These are phyloP conservation scores for Penicillium samsonianum DNA, from an alignment of 495 filamentous ascomycete species.

Conservation along the genomic window DNA sequence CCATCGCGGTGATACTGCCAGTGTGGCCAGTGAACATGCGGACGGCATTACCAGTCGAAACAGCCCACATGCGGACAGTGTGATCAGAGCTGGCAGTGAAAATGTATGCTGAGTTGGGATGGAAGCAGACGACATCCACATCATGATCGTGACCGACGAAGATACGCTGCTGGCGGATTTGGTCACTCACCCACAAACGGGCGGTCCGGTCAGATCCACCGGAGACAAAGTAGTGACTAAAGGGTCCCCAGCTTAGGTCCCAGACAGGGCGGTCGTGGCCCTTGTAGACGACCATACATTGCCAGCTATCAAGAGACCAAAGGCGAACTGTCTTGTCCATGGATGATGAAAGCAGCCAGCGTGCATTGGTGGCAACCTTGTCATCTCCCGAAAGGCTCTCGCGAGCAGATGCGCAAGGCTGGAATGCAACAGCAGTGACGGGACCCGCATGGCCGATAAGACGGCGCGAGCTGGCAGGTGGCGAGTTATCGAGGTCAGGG, in stretches of 20 bases:
- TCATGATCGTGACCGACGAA: constrained; percentile 89
- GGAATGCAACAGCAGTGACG: constrained; percentile 87
- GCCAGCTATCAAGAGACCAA: constrained; percentile 89
- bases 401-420: constrained; percentile 65
- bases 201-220: constrained; percentile 85
- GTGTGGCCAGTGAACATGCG: constrained; percentile 91
- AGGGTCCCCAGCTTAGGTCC: constrained; percentile 87
- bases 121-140: constrained; percentile 82
- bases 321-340: constrained; percentile 84
- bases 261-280: constrained; percentile 86
- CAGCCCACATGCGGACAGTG: constrained; percentile 95
- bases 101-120: constrained; percentile 88
- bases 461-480: constrained; percentile 68
- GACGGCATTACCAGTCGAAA: constrained; percentile 79
- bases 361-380: constrained; percentile 60
- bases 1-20: constrained; percentile 76
- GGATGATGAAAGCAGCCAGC: constrained; percentile 81
- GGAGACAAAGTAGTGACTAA: constrained; percentile 92
- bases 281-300: constrained; percentile 89
- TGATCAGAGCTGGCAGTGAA: constrained; percentile 90
- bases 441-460: constrained; percentile 90
- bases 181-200: constrained; percentile 86
- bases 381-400: constrained; percentile 47
- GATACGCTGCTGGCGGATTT: constrained; percentile 83
- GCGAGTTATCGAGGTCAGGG: constrained; percentile 39